phyloP scores from a whole-genome alignment of 176 grass and related monocot genomes.

The Hordeum marinum region DNA sequence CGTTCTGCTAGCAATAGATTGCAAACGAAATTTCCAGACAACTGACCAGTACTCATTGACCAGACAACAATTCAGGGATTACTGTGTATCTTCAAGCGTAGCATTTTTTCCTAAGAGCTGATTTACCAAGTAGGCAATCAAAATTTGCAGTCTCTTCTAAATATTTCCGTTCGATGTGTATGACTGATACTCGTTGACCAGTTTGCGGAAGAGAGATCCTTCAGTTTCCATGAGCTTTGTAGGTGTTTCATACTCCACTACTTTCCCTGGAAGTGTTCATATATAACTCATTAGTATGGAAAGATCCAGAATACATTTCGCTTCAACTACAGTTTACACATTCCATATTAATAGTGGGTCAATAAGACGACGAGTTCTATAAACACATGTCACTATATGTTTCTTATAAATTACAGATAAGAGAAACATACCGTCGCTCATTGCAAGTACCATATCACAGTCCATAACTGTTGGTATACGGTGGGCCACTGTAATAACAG shows the following conservation, averaged over 20 bases:
- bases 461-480: constrained; percentile 90
- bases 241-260: constrained; percentile 65
- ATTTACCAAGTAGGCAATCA: background rate
- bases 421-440: constrained; percentile 61
- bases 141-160: background rate
- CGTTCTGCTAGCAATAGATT: too few relatives aligned
- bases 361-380: too few relatives aligned
- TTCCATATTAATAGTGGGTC: too few relatives aligned
- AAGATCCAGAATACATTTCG: background rate
- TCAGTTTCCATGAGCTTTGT: constrained; percentile 69
- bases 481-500: constrained; percentile 84
- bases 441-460: constrained; percentile 69
- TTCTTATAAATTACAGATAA: background rate
- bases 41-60: too few relatives aligned
- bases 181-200: background rate
- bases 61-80: too few relatives aligned
- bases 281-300: background rate
- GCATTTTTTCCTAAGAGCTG: too few relatives aligned
- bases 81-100: too few relatives aligned
- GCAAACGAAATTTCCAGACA: too few relatives aligned
- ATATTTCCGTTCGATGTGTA: constrained; percentile 41
- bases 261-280: constrained; percentile 39
- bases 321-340: background rate
- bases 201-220: constrained; percentile 37
- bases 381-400: too few relatives aligned